Conservation (phyloP, 2,329 filamentous ascomycete genomes). For the Beauveria australis region DNA sequence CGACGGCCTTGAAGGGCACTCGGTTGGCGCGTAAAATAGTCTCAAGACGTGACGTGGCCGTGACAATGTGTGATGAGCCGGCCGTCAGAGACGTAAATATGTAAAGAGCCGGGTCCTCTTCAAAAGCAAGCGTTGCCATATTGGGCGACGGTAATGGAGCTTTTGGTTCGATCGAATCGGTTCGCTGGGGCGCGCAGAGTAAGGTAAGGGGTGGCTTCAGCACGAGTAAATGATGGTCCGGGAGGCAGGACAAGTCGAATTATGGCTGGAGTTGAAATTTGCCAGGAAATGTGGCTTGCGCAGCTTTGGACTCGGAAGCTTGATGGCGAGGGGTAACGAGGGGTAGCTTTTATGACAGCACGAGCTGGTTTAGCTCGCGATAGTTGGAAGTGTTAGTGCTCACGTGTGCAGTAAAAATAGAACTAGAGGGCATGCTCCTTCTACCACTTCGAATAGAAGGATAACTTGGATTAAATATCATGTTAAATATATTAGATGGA, state of each 20-base stretch:
- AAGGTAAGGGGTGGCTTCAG: neutral
- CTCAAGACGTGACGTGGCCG: slow-evolving; percentile 89
- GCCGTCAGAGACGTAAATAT: slow-evolving; percentile 95
- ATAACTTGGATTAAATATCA: too few relatives aligned
- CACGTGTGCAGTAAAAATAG: too few relatives aligned
- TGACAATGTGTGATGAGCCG: slow-evolving; percentile 92
- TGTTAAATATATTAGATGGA: too few relatives aligned
- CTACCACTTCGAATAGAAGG: too few relatives aligned
- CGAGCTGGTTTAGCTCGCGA: too few relatives aligned
- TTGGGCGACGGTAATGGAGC: neutral
- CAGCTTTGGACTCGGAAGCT: neutral
- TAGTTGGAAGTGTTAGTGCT: too few relatives aligned
- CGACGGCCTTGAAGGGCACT: slow-evolving; percentile 86
- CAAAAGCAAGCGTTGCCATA: slow-evolving; percentile 34
- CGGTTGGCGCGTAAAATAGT: slow-evolving; percentile 93
- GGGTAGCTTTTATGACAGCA: neutral
- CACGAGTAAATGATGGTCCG: neutral
- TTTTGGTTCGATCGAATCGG: neutral
- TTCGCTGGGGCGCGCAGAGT: neutral
- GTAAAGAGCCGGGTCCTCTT: slow-evolving; percentile 67
- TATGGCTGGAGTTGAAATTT: neutral
- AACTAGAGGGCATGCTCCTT: too few relatives aligned
- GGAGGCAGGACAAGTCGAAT: neutral
- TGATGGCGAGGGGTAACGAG: slow-evolving; percentile 6
- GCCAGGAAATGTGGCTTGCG: neutral